phyloP scores from a whole-genome alignment of 2,329 filamentous ascomycete genomes.

The Stagonosporopsis vannaccii region DNA sequence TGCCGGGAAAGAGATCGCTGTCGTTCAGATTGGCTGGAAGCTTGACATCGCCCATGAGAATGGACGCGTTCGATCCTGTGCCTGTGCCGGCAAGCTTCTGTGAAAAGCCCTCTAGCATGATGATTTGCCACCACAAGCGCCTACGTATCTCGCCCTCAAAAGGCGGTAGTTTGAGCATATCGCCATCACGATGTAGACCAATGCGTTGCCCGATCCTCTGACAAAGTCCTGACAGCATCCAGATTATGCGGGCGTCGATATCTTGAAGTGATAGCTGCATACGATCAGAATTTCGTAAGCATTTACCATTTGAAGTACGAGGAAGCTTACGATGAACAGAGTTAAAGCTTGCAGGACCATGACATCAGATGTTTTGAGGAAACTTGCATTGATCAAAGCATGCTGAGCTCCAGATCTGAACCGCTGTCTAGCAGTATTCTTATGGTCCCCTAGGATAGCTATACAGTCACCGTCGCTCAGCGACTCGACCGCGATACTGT shows the following conservation, averaged over 20 bases:
- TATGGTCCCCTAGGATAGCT: constrained; percentile 62
- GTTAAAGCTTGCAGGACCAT: constrained; percentile 72
- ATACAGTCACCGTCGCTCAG: constrained; percentile 64
- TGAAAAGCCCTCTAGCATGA: constrained; percentile 65
- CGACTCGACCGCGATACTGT: constrained; percentile 51
- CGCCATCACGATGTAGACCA: constrained; percentile 67
- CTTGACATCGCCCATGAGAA: constrained; percentile 56
- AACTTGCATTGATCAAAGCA: constrained; percentile 70
- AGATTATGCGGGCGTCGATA: constrained; percentile 62
- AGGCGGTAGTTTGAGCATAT: constrained; percentile 59
- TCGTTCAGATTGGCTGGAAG: constrained; percentile 64
- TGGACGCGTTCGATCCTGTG: constrained; percentile 41
- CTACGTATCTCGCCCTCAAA: constrained; percentile 66
- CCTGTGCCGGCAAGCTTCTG: constrained; percentile 64
- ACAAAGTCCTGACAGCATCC: constrained; percentile 69
- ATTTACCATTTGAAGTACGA: accelerated
- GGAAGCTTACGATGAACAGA: constrained; percentile 66
- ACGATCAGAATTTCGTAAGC: neutral
- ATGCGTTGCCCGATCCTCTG: constrained; percentile 67
- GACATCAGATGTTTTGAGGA: constrained; percentile 71
- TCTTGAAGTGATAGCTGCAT: constrained; percentile 53
- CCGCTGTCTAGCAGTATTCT: constrained; percentile 58
- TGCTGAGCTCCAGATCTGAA: constrained; percentile 69
- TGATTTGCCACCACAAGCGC: constrained; percentile 66
- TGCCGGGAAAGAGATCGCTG: constrained; percentile 53